Conservation (phyloP, 192 early-diverging fungal genomes). For the Coemansia sp. region DNA sequence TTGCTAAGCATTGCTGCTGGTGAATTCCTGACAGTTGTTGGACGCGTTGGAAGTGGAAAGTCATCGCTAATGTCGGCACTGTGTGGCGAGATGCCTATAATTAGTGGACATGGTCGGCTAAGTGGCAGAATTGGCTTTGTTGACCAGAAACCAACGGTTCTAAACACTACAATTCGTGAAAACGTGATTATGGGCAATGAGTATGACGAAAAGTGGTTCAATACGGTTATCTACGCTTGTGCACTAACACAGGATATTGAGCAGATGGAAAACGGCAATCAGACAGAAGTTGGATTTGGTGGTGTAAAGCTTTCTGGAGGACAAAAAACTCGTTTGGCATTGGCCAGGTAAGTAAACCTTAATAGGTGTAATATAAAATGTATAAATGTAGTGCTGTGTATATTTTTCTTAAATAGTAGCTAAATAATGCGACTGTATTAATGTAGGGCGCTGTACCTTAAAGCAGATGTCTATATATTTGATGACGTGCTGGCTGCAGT, state of each 20-base stretch:
- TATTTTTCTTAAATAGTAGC: neutral
- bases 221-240: constrained; percentile 24
- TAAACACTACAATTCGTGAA: constrained; percentile 48
- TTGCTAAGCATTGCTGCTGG: constrained; percentile 61
- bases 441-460: constrained; percentile 59
- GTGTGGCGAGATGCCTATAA: constrained; percentile 83
- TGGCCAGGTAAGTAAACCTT: constrained; percentile 50
- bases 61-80: constrained; percentile 62
- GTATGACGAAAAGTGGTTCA: constrained; percentile 32
- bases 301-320: constrained; percentile 65
- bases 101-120: constrained; percentile 64
- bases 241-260: constrained; percentile 31
- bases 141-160: constrained; percentile 43
- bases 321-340: constrained; percentile 62
- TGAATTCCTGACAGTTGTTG: constrained; percentile 77
- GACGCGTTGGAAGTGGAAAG: constrained; percentile 78
- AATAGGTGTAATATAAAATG: neutral
- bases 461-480: constrained; percentile 65
- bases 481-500: constrained; percentile 75
- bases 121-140: constrained; percentile 59
- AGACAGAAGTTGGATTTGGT: constrained; percentile 58
- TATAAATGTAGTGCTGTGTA: neutral
- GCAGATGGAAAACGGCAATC: constrained; percentile 22
- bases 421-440: neutral
- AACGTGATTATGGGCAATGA: constrained; percentile 47